These are phyloP conservation scores for Echria macrotheca DNA, from an alignment of 495 filamentous ascomycete species.

Conservation along the genomic window DNA sequence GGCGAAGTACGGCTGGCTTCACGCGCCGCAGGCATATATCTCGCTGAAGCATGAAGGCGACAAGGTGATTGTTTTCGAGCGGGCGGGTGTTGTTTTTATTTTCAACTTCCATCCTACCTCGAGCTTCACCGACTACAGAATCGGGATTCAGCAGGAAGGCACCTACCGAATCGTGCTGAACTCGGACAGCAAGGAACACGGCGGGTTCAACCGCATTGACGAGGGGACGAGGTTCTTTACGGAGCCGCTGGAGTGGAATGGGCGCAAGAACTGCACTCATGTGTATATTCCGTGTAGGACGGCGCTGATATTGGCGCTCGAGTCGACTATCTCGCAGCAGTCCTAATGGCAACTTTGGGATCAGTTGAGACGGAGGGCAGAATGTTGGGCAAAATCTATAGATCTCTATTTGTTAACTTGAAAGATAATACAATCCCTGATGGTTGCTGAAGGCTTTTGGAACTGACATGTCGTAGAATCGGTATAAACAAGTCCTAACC, in stretches of 20 bases:
- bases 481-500: no score
- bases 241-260: constrained; percentile 83
- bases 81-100: constrained; percentile 82
- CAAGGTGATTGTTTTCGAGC: constrained; percentile 95
- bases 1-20: constrained; percentile 88
- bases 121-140: constrained; percentile 87
- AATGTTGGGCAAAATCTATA: no score
- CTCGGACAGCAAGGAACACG: constrained; percentile 69
- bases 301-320: constrained; percentile 55
- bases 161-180: constrained; percentile 88
- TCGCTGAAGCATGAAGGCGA: constrained; percentile 90
- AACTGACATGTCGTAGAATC: no score
- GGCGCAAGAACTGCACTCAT: constrained; percentile 79
- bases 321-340: constrained; percentile 20
- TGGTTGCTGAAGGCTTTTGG: no score
- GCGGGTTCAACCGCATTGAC: constrained; percentile 72
- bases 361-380: no score
- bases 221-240: constrained; percentile 83
- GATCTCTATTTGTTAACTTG: no score
- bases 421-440: no score
- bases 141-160: constrained; percentile 77
- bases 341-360: no score
- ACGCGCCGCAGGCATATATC: constrained; percentile 80
- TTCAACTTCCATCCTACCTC: constrained; percentile 93
- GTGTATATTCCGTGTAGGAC: constrained; percentile 84